These are phyloP conservation scores for Aspergillus piperis DNA, from an alignment of 2,329 filamentous ascomycete genomes.

Conservation along the genomic window DNA sequence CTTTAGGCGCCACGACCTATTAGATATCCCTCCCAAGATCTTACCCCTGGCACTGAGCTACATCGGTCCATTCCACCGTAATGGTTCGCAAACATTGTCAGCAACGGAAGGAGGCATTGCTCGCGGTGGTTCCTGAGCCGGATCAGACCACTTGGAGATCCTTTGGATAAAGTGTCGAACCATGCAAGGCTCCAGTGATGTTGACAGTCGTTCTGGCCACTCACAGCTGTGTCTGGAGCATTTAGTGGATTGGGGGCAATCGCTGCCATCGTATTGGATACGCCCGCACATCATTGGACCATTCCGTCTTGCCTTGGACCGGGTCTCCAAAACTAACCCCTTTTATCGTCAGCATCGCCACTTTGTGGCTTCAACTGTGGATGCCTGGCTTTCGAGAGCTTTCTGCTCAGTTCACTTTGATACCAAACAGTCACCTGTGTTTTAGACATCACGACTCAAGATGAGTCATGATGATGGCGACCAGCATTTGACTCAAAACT, in stretches of 20 bases:
- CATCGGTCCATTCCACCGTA: neutral
- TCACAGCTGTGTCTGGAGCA: neutral
- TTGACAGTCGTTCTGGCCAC: neutral
- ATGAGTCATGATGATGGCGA: slow-evolving; percentile 9
- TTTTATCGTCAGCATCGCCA: neutral
- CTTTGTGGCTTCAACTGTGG: neutral
- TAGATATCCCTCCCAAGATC: neutral
- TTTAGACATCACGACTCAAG: neutral
- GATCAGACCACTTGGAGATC: slow-evolving; percentile 5
- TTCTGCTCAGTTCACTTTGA: neutral
- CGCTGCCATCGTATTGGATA: slow-evolving; percentile 5
- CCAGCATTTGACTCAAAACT: neutral
- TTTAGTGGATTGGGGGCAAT: neutral
- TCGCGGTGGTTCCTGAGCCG: neutral
- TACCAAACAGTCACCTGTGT: neutral
- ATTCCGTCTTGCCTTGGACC: neutral
- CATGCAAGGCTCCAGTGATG: neutral
- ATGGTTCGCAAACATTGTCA: neutral
- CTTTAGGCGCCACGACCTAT: neutral
- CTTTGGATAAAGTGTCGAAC: neutral
- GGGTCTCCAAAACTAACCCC: neutral
- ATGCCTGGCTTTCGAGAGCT: neutral
- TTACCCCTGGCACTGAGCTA: neutral
- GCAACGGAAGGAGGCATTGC: no score
- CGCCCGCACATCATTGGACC: neutral